Percentiles rank a stretch among this genome's conserved stretches.
These are phyloP conservation scores for Xylariaceae sp. DNA, from an alignment of 2,329 filamentous ascomycete species.

Conservation along the genomic window DNA sequence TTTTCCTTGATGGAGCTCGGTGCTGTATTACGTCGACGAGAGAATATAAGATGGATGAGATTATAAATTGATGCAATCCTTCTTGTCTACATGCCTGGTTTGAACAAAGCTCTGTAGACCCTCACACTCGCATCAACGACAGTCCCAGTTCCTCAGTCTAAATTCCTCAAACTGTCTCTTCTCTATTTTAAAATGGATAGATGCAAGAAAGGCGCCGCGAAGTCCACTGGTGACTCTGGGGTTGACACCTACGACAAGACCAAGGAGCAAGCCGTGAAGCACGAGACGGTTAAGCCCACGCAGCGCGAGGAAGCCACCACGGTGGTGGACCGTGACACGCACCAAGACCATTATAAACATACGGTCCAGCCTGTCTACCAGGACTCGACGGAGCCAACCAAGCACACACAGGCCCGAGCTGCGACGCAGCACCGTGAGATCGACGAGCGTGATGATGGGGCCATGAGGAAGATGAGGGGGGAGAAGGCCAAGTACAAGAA, in stretches of 20 bases:
- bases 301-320: constrained; percentile 9
- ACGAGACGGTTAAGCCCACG: constrained; percentile 10
- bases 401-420: constrained; percentile 7
- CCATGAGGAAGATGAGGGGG: neutral
- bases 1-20: too few relatives aligned
- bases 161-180: too few relatives aligned
- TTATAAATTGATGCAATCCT: too few relatives aligned
- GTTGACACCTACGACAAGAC: constrained; percentile 1
- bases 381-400: constrained; percentile 6
- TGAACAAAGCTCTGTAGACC: too few relatives aligned
- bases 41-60: too few relatives aligned
- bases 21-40: too few relatives aligned
- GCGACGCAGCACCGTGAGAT: constrained; percentile 1
- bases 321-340: constrained; percentile 6
- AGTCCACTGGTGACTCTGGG: too few relatives aligned
- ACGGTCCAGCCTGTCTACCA: constrained; percentile 12
- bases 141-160: too few relatives aligned
- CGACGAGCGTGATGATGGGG: constrained; percentile 1
- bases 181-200: too few relatives aligned
- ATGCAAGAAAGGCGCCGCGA: too few relatives aligned
- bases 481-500: constrained; percentile 6
- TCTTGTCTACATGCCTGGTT: too few relatives aligned
- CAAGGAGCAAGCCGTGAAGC: constrained; percentile 8
- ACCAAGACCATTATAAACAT: constrained; percentile 14
- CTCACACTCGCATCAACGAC: too few relatives aligned